Conservation (phyloP, 768 basidiomycete genomes). For the Lactifluus piperatus region DNA sequence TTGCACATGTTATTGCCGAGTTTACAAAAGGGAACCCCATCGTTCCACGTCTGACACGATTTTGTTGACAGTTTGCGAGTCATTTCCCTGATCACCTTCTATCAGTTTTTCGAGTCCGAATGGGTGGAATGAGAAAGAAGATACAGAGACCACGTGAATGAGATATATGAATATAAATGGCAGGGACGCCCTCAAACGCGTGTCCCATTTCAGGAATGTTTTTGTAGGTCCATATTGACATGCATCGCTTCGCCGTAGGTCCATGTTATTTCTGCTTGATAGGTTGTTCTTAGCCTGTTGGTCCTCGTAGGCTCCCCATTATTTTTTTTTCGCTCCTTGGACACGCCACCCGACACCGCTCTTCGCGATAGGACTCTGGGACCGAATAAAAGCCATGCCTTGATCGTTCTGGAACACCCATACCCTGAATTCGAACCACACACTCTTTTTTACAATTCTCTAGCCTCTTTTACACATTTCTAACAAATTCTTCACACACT, state of each 20-base stretch:
- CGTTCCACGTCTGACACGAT: constrained; percentile 6
- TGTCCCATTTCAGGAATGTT: background rate
- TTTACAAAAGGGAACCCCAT: background rate
- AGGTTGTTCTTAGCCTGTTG: background rate
- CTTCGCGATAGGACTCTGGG: background rate
- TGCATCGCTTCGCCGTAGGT: background rate
- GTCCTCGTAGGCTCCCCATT: background rate
- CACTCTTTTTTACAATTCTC: background rate
- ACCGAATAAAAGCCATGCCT: constrained; percentile 7
- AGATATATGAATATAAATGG: background rate
- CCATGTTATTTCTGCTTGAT: background rate
- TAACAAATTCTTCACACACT: background rate
- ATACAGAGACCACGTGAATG: background rate
- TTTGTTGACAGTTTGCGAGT: constrained; percentile 12
- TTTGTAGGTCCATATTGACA: constrained; percentile 10
- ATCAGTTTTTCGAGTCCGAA: background rate
- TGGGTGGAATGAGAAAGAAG: background rate
- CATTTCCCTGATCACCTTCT: constrained; percentile 6
- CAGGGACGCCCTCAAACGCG: background rate
- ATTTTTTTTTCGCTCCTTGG: background rate
- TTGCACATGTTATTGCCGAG: background rate
- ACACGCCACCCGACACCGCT: background rate
- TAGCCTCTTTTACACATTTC: background rate
- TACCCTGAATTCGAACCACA: background rate
- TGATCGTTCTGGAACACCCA: background rate